Evolutionary conservation across 441 rosid species (phyloP), one percentile per base, ranked within the genome.

Genomic region (Populus trichocarpa): DNA sequence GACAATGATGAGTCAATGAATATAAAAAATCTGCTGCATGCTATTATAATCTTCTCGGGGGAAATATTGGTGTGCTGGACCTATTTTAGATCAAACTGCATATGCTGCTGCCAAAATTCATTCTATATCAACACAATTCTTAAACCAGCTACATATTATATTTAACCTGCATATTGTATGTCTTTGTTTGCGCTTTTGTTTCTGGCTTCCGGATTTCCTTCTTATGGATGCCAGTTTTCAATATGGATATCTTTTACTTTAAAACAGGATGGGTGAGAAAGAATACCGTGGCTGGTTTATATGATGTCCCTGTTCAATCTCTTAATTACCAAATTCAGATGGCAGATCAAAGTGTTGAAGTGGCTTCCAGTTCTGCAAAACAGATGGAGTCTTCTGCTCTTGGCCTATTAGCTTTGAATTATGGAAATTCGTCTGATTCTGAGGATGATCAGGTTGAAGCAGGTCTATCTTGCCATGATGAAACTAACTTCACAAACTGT

Each of bases 361-460:
- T 75, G 68, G 74, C 74, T 80, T 78, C 88, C 28, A 71, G 72
- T 74, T 36, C 88, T 75, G 80, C 74, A 69, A 77, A 53, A 67
- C 67, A 69, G 64, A 80, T 74, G 59, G 85, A 85, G 25, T 67
- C 79, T 71, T 92, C 91, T 79, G 94, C 97, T 53, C 98, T 97
- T 76, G 90, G 93, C 69, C 80, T 97, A 25, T 86, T 97, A 74
- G 99, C 94, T 84, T 85, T 86, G 80, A 86, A 86, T 65, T 97
- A 97, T 82, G 98, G 97, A 82, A 85, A 92, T 80, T 94, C 98
- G 70, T 95, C 99, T 0, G 99, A 97, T 79, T 95, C 99, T 11
- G 99, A 97, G 77, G 94, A 94, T 72, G 98, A 91, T 30, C 84
- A 73, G 57, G 81, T 76, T 79, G 90, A 86, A 75, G 79, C 80